phyloP scores from a whole-genome alignment of 768 basidiomycete species.

The Psilocybe cyanescens region DNA sequence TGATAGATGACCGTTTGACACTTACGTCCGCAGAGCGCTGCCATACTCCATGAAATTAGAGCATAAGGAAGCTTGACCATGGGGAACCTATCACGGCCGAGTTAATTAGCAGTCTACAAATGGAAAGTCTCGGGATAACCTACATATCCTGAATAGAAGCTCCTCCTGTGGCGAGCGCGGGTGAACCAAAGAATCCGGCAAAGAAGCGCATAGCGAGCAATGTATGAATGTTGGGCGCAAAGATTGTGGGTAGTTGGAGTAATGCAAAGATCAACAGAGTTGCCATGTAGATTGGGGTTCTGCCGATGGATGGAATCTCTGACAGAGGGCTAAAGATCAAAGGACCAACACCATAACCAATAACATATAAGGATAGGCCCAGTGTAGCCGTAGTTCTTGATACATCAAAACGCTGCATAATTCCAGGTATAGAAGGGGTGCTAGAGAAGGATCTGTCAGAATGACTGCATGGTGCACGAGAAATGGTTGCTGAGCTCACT shows the following conservation, averaged over 20 bases:
- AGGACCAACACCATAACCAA: constrained; percentile 7
- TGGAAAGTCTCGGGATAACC: neutral
- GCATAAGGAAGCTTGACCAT: constrained; percentile 6
- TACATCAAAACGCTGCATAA: constrained; percentile 4
- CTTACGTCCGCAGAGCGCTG: constrained; percentile 7
- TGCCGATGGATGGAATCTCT: constrained; percentile 4
- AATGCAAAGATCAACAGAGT: constrained; percentile 3
- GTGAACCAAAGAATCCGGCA: constrained; percentile 4
- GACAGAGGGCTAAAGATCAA: constrained; percentile 7
- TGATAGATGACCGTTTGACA: neutral
- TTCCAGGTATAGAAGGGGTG: constrained; percentile 7
- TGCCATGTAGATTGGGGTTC: constrained; percentile 4
- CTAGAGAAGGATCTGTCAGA: neutral
- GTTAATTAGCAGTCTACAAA: neutral
- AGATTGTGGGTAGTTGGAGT: constrained; percentile 3
- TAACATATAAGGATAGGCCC: constrained; percentile 4
- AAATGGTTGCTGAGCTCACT: neutral
- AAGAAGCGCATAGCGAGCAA: constrained; percentile 5
- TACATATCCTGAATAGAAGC: constrained; percentile 10
- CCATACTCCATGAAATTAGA: constrained; percentile 5
- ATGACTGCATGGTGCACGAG: neutral
- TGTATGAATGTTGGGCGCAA: constrained; percentile 3
- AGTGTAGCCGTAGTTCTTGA: constrained; percentile 5
- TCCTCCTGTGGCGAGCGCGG: constrained; percentile 1
- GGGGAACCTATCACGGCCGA: neutral